Percentiles rank a stretch among this genome's conserved stretches.
Evolutionary conservation across 257 asterid genomes (phyloP).

Genomic region (Solanum chilense): DNA sequence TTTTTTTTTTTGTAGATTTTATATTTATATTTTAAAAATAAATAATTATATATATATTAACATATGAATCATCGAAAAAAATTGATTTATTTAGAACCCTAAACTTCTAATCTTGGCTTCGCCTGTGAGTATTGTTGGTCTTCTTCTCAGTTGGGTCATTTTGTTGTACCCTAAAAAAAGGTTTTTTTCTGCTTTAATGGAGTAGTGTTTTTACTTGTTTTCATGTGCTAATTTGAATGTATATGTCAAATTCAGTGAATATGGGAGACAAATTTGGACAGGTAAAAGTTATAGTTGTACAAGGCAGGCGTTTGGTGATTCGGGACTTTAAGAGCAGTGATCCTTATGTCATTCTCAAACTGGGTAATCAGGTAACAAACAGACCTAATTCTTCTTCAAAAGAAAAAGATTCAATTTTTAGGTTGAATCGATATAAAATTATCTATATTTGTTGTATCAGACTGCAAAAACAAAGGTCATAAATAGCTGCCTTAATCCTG

Average conservation of each 20-base stretch:
- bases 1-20: too few relatives aligned
- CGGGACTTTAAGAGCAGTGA: slow-evolving; percentile 42
- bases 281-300: slow-evolving; percentile 24
- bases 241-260: not conserved
- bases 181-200: not conserved
- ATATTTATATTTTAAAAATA: too few relatives aligned
- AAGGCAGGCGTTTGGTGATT: slow-evolving; percentile 25
- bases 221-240: not conserved
- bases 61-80: fast-evolving
- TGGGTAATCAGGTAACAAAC: slow-evolving; percentile 27
- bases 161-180: not conserved
- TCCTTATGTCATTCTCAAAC: slow-evolving; percentile 38
- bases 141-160: not conserved
- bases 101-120: fast-evolving
- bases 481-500: slow-evolving; percentile 35
- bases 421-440: not conserved
- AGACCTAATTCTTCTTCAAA: not conserved
- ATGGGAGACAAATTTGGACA: slow-evolving; percentile 32
- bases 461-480: slow-evolving; percentile 36
- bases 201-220: not conserved
- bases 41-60: fast-evolving
- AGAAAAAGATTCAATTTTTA: too few relatives aligned
- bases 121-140: too few relatives aligned
- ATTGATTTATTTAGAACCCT: too few relatives aligned
- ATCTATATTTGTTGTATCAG: slow-evolving; percentile 5